These are phyloP conservation scores for Eutrema heterophyllum DNA, from an alignment of 345 rosid genomes.

Conservation along the genomic window DNA sequence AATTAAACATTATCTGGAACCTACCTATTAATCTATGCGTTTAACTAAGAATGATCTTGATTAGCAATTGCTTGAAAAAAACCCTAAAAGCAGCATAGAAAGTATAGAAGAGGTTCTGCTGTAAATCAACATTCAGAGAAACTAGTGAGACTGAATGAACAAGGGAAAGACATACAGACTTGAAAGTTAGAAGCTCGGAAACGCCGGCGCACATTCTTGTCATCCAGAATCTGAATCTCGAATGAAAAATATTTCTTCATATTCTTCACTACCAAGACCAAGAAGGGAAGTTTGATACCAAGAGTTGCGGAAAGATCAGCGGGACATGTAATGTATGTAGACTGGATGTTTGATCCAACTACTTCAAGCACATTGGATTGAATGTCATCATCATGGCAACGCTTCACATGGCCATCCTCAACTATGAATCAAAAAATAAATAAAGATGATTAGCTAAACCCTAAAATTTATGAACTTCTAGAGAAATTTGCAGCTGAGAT, in stretches of 20 bases:
- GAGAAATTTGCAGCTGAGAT: constrained; percentile 2
- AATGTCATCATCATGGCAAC: constrained; percentile 81
- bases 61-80: neutral
- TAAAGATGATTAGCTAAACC: neutral
- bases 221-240: constrained; percentile 95
- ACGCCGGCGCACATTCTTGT: constrained; percentile 94
- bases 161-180: constrained; percentile 72
- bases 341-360: constrained; percentile 78
- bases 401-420: constrained; percentile 79
- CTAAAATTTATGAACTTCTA: neutral
- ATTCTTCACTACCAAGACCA: constrained; percentile 91
- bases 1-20: neutral
- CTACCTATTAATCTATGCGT: neutral
- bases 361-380: constrained; percentile 92
- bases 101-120: neutral
- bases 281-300: constrained; percentile 91
- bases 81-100: neutral
- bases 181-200: constrained; percentile 98
- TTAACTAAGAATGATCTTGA: neutral
- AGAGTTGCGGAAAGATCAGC: constrained; percentile 86
- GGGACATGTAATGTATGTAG: constrained; percentile 92
- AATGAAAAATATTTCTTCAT: constrained; percentile 88
- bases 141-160: neutral
- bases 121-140: neutral
- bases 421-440: constrained; percentile 29